Evolutionary conservation across 2,329 filamentous ascomycete genomes (phyloP).

Genomic region (Scytalidium sp.): DNA sequence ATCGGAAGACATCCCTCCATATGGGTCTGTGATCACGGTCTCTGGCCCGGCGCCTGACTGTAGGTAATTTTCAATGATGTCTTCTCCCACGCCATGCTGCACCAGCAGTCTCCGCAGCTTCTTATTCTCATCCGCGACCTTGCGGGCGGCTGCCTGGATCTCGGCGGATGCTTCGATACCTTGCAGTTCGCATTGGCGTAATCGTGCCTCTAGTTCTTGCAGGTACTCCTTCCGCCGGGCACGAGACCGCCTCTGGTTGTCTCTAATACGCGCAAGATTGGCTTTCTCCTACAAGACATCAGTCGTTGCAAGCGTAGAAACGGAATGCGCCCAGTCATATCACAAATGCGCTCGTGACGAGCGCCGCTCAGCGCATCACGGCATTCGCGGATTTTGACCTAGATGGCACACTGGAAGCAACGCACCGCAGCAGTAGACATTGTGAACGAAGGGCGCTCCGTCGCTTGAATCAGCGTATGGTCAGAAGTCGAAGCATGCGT

Average conservation of each 20-base stretch:
- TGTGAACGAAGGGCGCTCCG: too few species aligned
- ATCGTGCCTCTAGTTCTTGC: slow-evolving; percentile 62
- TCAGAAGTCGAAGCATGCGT: too few species aligned
- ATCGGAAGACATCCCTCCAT: slow-evolving; percentile 10
- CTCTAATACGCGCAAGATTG: slow-evolving; percentile 59
- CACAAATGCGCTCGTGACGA: too few species aligned
- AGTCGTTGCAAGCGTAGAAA: not conserved
- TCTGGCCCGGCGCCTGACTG: slow-evolving; percentile 10
- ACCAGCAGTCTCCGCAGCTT: slow-evolving; percentile 58
- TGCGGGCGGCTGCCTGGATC: slow-evolving; percentile 66
- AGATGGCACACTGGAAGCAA: too few species aligned
- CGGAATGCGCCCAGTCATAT: too few species aligned
- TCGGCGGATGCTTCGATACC: slow-evolving; percentile 69
- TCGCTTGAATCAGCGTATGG: too few species aligned
- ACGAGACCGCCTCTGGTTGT: slow-evolving; percentile 76
- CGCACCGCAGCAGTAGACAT: too few species aligned
- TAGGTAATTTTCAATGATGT: slow-evolving; percentile 41
- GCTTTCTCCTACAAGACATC: slow-evolving; percentile 16
- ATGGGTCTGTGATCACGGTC: slow-evolving; percentile 6
- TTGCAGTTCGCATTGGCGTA: slow-evolving; percentile 59
- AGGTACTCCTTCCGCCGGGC: slow-evolving; percentile 72
- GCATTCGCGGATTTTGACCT: too few species aligned
- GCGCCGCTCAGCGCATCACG: too few species aligned
- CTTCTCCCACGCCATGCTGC: slow-evolving; percentile 53
- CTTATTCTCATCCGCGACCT: slow-evolving; percentile 67